Evolutionary conservation across 257 asterid species (phyloP).

Genomic region (Capsicum chinense): DNA sequence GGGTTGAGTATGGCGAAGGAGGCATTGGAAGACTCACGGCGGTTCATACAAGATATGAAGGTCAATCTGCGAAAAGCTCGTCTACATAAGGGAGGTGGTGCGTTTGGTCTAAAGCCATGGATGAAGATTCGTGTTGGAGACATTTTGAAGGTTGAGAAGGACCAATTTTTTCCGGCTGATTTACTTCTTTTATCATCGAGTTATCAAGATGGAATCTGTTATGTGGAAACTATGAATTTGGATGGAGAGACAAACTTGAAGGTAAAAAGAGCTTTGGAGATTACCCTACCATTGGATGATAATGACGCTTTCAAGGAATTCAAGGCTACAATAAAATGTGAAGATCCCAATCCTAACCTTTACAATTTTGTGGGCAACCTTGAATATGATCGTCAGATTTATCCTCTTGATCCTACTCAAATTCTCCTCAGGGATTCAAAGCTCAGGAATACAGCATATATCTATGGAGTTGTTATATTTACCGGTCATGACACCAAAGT

Average conservation of each 20-base stretch:
- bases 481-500: slow-evolving; percentile 94
- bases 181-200: slow-evolving; percentile 83
- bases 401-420: slow-evolving; percentile 90
- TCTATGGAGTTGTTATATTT: slow-evolving; percentile 88
- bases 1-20: slow-evolving; percentile 99
- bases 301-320: slow-evolving; percentile 73
- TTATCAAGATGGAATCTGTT: slow-evolving; percentile 93
- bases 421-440: slow-evolving; percentile 94
- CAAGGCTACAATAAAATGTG: slow-evolving; percentile 71
- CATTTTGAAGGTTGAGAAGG: slow-evolving; percentile 85
- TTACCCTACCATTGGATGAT: slow-evolving; percentile 64
- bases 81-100: slow-evolving; percentile 69
- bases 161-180: slow-evolving; percentile 90
- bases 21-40: slow-evolving; percentile 90
- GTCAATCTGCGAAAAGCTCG: slow-evolving; percentile 76
- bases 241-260: slow-evolving; percentile 97
- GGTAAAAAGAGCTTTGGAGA: slow-evolving; percentile 82
- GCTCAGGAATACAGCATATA: slow-evolving; percentile 81
- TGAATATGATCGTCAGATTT: slow-evolving; percentile 63
- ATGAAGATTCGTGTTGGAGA: slow-evolving; percentile 92
- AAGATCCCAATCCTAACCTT: slow-evolving; percentile 92
- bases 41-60: slow-evolving; percentile 93
- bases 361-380: slow-evolving; percentile 87
- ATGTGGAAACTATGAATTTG: slow-evolving; percentile 94
- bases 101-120: slow-evolving; percentile 77